Conservation (phyloP, 2,329 filamentous ascomycete genomes). For the Aspergillus latus region DNA sequence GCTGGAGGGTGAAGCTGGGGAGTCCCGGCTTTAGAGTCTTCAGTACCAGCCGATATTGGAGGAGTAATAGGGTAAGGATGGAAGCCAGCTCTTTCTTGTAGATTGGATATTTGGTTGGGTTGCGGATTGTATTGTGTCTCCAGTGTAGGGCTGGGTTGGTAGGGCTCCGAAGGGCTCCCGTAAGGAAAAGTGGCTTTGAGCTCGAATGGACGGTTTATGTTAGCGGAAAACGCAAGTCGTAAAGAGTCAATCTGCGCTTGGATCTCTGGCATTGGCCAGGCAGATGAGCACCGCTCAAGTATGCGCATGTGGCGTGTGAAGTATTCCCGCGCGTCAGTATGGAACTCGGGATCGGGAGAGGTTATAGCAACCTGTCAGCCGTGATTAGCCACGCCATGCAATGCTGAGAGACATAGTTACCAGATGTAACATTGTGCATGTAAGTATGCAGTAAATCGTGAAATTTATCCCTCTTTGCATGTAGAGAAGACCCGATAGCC, state of each 20-base stretch:
- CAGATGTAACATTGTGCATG: conserved; percentile 88
- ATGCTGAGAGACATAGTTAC: conserved; percentile 56
- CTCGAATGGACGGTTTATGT: conserved; percentile 80
- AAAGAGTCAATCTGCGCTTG: conserved; percentile 86
- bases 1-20: conserved; percentile 65
- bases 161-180: conserved; percentile 69
- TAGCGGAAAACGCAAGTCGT: conserved; percentile 85
- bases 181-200: conserved; percentile 85
- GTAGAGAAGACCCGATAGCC: conserved; percentile 76
- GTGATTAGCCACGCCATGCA: neutral
- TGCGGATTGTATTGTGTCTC: conserved; percentile 53
- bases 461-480: conserved; percentile 96
- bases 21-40: conserved; percentile 76
- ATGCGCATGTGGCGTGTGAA: conserved; percentile 94
- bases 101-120: conserved; percentile 49
- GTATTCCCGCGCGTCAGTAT: conserved; percentile 79
- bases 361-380: conserved; percentile 77
- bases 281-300: conserved; percentile 76
- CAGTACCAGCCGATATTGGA: conserved; percentile 70
- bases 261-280: conserved; percentile 87
- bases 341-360: conserved; percentile 86
- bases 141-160: conserved; percentile 62
- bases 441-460: conserved; percentile 87
- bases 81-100: conserved; percentile 50
- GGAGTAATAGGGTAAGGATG: conserved; percentile 71